These are phyloP conservation scores for Capsicum rhomboideum DNA, from an alignment of 257 asterid species.

Conservation along the genomic window DNA sequence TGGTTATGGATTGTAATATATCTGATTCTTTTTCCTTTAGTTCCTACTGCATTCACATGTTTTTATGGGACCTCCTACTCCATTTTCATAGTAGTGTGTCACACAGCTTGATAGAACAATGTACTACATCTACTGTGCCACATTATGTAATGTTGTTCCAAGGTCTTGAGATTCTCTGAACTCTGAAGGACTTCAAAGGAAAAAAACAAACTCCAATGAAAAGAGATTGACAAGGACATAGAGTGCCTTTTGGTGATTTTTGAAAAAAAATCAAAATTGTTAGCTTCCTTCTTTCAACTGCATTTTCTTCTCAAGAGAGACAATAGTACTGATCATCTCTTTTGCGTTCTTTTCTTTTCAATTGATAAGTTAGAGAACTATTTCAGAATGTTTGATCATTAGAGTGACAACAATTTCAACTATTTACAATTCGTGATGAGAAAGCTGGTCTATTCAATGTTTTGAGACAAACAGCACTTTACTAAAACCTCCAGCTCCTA, in stretches of 20 bases:
- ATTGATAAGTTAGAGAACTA: background rate
- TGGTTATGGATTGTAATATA: background rate
- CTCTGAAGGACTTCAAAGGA: background rate
- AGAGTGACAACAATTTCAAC: background rate
- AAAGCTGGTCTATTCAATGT: background rate
- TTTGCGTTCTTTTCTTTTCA: background rate
- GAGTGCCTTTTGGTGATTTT: background rate
- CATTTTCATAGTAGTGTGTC: background rate
- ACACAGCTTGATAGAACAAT: background rate
- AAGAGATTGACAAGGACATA: background rate
- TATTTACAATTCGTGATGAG: background rate
- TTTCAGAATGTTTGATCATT: background rate
- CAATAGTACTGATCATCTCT: background rate
- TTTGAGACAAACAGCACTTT: background rate
- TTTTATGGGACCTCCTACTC: background rate
- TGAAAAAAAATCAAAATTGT: background rate
- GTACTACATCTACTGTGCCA: background rate
- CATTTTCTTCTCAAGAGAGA: background rate
- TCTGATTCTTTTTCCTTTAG: background rate
- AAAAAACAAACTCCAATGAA: background rate
- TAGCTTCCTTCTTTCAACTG: background rate
- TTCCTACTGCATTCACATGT: background rate
- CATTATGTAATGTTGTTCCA: background rate
- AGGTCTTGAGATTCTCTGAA: background rate
- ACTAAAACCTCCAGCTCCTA: background rate